Conservation (phyloP, 2,329 filamentous ascomycete species). For the Karstenula rhodostoma region DNA sequence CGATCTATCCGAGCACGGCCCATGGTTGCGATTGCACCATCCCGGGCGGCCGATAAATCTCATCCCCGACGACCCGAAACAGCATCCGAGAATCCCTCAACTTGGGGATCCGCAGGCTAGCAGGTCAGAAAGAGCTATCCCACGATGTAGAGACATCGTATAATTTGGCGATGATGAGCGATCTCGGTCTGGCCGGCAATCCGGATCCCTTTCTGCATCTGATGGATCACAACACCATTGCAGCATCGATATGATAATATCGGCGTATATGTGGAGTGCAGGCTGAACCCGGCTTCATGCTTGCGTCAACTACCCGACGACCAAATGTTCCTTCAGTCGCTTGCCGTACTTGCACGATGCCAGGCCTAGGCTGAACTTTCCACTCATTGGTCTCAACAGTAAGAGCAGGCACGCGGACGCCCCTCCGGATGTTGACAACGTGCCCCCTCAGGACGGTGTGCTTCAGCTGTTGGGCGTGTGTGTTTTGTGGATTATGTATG, state of each 20-base stretch:
- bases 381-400: not conserved
- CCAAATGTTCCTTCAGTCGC: not conserved
- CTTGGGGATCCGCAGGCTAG: not conserved
- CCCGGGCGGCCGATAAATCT: slow-evolving; percentile 1
- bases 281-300: not conserved
- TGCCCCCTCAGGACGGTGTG: not conserved
- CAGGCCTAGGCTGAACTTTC: not conserved
- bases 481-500: not conserved
- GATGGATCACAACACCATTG: not conserved
- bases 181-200: not conserved
- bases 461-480: not conserved
- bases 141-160: not conserved
- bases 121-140: slow-evolving; percentile 5
- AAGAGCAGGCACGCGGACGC: not conserved
- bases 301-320: not conserved
- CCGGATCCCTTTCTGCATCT: not conserved
- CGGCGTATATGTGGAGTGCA: not conserved
- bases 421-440: no score
- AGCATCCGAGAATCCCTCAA: not conserved
- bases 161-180: not conserved
- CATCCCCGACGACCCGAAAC: slow-evolving; percentile 8
- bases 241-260: not conserved
- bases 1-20: slow-evolving; percentile 1
- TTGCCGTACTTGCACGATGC: not conserved
- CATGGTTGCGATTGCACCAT: not conserved